A percentile compares a stretch with the other conserved stretches of the same genome.
These are phyloP conservation scores for Salix exigua DNA, from an alignment of 345 rosid species.

Conservation along the genomic window DNA sequence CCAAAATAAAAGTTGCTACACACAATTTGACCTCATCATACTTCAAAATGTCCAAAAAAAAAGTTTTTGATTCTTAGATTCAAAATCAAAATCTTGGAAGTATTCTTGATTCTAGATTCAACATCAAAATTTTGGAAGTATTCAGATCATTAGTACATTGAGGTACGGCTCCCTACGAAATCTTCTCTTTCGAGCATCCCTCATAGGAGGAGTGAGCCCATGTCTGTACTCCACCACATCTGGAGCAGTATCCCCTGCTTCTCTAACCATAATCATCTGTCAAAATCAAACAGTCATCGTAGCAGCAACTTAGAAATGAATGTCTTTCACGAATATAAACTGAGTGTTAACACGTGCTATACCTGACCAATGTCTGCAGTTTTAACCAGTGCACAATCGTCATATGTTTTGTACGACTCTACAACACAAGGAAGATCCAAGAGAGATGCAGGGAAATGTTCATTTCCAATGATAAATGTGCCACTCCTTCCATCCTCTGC, in stretches of 20 bases:
- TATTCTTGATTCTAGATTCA: background rate
- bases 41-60: background rate
- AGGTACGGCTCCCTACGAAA: constrained; percentile 96
- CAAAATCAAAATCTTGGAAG: background rate
- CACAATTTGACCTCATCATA: background rate
- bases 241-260: constrained; percentile 67
- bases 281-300: constrained; percentile 8
- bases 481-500: constrained; percentile 93
- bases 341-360: background rate
- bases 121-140: background rate
- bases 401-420: constrained; percentile 90
- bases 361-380: constrained; percentile 96
- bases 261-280: constrained; percentile 97
- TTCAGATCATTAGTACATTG: constrained; percentile 47
- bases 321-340: background rate
- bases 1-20: background rate
- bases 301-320: background rate
- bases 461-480: constrained; percentile 65
- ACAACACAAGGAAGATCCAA: constrained; percentile 88
- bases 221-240: constrained; percentile 81
- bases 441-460: constrained; percentile 70
- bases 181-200: constrained; percentile 95
- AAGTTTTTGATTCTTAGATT: background rate
- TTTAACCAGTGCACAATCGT: constrained; percentile 82
- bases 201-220: constrained; percentile 95